These are phyloP conservation scores for Trypanosoma brucei DNA, from an alignment of 208 protist genomes.

Conservation along the genomic window DNA sequence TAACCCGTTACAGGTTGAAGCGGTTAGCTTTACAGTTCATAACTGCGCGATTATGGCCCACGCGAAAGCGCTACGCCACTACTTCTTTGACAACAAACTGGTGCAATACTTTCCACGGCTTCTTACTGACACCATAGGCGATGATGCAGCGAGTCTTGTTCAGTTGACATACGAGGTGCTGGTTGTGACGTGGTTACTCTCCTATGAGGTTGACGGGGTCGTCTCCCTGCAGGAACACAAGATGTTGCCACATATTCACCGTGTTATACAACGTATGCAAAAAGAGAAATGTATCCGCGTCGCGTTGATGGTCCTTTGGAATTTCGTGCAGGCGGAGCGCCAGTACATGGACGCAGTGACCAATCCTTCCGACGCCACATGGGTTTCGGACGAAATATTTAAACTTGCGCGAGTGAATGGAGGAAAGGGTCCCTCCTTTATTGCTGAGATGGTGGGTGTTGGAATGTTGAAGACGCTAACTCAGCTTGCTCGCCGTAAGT, in stretches of 20 bases:
- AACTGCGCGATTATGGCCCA: slow-evolving; percentile 72
- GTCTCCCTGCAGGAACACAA: slow-evolving; percentile 55
- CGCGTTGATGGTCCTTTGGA: slow-evolving; percentile 80
- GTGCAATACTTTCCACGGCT: slow-evolving; percentile 66
- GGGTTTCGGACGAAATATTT: slow-evolving; percentile 17
- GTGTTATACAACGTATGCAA: slow-evolving; percentile 79
- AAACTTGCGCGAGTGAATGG: slow-evolving; percentile 6
- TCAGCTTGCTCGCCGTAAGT: slow-evolving; percentile 78
- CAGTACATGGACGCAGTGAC: slow-evolving; percentile 48
- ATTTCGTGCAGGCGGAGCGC: slow-evolving; percentile 78
- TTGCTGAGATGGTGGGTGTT: slow-evolving; percentile 88
- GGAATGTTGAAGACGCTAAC: slow-evolving; percentile 87
- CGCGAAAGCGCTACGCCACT: slow-evolving; percentile 60
- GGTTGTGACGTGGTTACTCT: slow-evolving; percentile 74
- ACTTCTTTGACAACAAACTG: slow-evolving; percentile 70
- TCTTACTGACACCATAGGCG: slow-evolving; percentile 75
- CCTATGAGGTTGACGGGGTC: slow-evolving; percentile 81
- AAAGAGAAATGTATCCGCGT: slow-evolving; percentile 92
- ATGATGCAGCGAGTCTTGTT: slow-evolving; percentile 71
- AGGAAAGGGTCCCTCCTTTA: slow-evolving; percentile 55
- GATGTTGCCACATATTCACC: slow-evolving; percentile 87
- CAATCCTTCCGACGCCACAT: slow-evolving; percentile 30
- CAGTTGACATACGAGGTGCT: slow-evolving; percentile 85
- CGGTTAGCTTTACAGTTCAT: slow-evolving; percentile 70
- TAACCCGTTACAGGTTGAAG: slow-evolving; percentile 51